Conservation (phyloP, 495 filamentous ascomycete genomes). For the Durotheca rogersii region DNA sequence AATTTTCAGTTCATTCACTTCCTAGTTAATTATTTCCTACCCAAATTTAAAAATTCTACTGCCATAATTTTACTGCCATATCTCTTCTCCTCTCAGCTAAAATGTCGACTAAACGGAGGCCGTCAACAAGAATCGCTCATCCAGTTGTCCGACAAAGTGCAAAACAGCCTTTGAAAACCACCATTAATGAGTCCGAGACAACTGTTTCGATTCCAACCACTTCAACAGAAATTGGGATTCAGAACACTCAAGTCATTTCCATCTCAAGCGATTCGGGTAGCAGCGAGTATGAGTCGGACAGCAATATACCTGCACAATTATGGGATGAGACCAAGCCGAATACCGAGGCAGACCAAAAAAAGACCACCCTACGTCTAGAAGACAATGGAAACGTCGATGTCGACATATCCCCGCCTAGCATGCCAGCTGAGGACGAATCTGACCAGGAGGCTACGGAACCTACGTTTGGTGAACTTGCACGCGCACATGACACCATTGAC, state of each 20-base stretch:
- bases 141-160: slow-evolving; percentile 58
- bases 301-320: slow-evolving; percentile 7
- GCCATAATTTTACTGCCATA: neutral
- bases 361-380: slow-evolving; percentile 3
- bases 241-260: slow-evolving; percentile 45
- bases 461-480: slow-evolving; percentile 85
- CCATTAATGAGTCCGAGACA: slow-evolving; percentile 73
- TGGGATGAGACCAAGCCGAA: slow-evolving; percentile 17
- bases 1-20: too few species aligned
- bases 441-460: slow-evolving; percentile 57
- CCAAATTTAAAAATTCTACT: too few species aligned
- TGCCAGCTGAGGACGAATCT: slow-evolving; percentile 49
- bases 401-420: slow-evolving; percentile 50
- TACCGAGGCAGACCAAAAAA: slow-evolving; percentile 6
- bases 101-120: slow-evolving; percentile 58
- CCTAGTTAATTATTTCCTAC: too few species aligned
- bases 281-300: slow-evolving; percentile 41
- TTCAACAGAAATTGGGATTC: slow-evolving; percentile 33
- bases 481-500: slow-evolving; percentile 74
- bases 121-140: slow-evolving; percentile 47
- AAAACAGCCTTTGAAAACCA: slow-evolving; percentile 58
- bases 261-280: slow-evolving; percentile 58
- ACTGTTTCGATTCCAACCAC: slow-evolving; percentile 52
- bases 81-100: slow-evolving; percentile 1
- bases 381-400: slow-evolving; percentile 24